Percentiles rank a stretch among this genome's conserved stretches.
Evolutionary conservation across 805 yeast species (phyloP).

Genomic region (Spathaspora passalidarum): DNA sequence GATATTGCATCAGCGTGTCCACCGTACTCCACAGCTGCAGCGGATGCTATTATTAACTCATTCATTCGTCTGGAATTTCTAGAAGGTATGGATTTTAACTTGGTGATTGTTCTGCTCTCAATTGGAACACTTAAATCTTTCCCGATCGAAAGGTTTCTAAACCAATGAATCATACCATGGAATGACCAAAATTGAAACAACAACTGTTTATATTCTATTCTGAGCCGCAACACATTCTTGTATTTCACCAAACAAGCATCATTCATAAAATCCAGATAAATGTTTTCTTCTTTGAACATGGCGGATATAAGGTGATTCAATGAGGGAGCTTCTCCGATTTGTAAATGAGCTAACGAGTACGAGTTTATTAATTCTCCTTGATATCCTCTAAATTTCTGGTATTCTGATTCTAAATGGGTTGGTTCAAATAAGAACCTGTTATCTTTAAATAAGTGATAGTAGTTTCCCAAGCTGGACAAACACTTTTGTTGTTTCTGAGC

Average conservation of each 20-base stretch:
- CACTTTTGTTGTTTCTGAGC: conserved; percentile 9
- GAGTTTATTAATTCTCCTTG: conserved; percentile 18
- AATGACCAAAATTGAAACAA: conserved; percentile 43
- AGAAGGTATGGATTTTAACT: conserved; percentile 25
- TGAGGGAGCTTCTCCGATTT: conserved; percentile 37
- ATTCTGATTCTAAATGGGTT: conserved; percentile 14
- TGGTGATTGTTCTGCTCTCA: conserved; percentile 23
- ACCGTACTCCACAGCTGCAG: conserved; percentile 14
- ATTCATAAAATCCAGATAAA: conserved; percentile 10
- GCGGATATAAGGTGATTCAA: conserved; percentile 21
- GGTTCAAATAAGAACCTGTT: conserved; percentile 42
- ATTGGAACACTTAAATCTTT: conserved; percentile 30
- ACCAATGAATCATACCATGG: conserved; percentile 38
- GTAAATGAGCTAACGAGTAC: conserved; percentile 29
- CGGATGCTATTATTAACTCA: conserved; percentile 23
- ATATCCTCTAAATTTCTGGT: conserved; percentile 14
- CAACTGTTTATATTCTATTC: conserved; percentile 38
- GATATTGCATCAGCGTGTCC: not conserved
- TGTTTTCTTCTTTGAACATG: conserved; percentile 20
- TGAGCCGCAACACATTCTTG: conserved; percentile 31
- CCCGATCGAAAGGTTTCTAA: conserved; percentile 30
- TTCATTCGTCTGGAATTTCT: conserved; percentile 17
- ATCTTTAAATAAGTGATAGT: conserved; percentile 19
- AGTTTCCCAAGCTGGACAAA: conserved; percentile 17
- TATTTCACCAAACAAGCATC: conserved; percentile 21